Evolutionary conservation across 352 stramenopile species (phyloP).

Genomic region (Pythium phragmitis): DNA sequence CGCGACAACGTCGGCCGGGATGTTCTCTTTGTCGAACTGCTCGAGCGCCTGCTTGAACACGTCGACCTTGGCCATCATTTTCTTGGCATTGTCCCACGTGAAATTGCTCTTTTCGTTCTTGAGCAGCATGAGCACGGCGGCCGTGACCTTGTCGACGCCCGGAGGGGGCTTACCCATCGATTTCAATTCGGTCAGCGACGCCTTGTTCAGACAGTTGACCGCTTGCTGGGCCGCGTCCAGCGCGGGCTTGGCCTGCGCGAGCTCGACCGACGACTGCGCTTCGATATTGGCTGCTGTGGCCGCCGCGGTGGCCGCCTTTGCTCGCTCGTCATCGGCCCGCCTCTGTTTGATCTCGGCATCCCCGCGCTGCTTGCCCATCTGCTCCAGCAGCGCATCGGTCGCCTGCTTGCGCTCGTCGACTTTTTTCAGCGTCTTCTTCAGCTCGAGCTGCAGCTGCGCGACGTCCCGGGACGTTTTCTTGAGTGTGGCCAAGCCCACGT

Average conservation of each 20-base stretch:
- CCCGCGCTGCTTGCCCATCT: slow-evolving; percentile 88
- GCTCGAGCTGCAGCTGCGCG: slow-evolving; percentile 72
- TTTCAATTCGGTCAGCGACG: slow-evolving; percentile 86
- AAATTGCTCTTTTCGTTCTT: slow-evolving; percentile 94
- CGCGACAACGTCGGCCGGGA: slow-evolving; percentile 84
- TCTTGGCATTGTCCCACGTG: slow-evolving; percentile 94
- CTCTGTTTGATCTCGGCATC: slow-evolving; percentile 88
- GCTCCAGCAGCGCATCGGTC: slow-evolving; percentile 85
- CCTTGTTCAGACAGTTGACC: slow-evolving; percentile 90
- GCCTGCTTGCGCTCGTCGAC: slow-evolving; percentile 90
- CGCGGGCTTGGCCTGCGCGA: slow-evolving; percentile 80
- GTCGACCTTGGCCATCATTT: slow-evolving; percentile 95
- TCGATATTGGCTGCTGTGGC: slow-evolving; percentile 71
- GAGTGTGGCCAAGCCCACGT: slow-evolving; percentile 81
- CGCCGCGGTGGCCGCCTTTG: slow-evolving; percentile 67
- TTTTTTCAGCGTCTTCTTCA: slow-evolving; percentile 88
- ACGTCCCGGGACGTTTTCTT: slow-evolving; percentile 85
- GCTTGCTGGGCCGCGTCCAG: slow-evolving; percentile 81
- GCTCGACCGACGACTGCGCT: slow-evolving; percentile 60
- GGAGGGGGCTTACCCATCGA: slow-evolving; percentile 86
- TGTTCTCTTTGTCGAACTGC: slow-evolving; percentile 91
- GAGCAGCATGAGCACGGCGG: slow-evolving; percentile 90
- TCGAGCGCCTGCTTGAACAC: slow-evolving; percentile 91
- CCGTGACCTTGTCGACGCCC: slow-evolving; percentile 89
- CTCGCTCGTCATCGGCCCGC: slow-evolving; percentile 72